Percentiles rank a stretch among this genome's conserved stretches.
phyloP scores from a whole-genome alignment of 805 yeast species.

The Pichia pseudocactophila region DNA sequence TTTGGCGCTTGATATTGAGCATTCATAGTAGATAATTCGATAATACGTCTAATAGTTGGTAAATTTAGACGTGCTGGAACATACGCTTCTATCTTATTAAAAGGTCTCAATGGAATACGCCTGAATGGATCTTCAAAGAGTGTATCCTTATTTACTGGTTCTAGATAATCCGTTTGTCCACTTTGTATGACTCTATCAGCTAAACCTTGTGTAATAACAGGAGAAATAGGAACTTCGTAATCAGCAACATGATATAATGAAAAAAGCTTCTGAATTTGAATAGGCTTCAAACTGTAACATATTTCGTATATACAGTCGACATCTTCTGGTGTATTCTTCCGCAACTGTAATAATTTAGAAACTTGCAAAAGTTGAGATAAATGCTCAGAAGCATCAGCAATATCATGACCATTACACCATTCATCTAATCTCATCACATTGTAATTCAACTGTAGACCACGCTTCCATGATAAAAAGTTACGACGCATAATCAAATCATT shows the following conservation, averaged over 20 bases:
- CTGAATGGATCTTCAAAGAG: slow-evolving; percentile 81
- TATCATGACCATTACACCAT: slow-evolving; percentile 94
- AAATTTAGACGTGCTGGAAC: slow-evolving; percentile 91
- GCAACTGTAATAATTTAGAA: slow-evolving; percentile 83
- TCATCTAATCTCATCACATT: slow-evolving; percentile 94
- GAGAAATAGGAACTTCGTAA: slow-evolving; percentile 86
- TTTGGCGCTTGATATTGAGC: slow-evolving; percentile 56
- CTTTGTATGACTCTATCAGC: slow-evolving; percentile 63
- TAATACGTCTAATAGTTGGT: slow-evolving; percentile 80
- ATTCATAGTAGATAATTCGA: slow-evolving; percentile 78
- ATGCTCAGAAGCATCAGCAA: slow-evolving; percentile 78
- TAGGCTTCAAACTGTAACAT: slow-evolving; percentile 87
- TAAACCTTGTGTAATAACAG: slow-evolving; percentile 68
- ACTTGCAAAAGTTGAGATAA: slow-evolving; percentile 86
- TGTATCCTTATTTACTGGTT: slow-evolving; percentile 59
- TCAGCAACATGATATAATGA: slow-evolving; percentile 87
- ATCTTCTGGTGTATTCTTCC: slow-evolving; percentile 83
- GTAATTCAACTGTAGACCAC: slow-evolving; percentile 93
- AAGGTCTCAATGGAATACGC: slow-evolving; percentile 63
- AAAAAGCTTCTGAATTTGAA: slow-evolving; percentile 89
- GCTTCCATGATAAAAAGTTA: slow-evolving; percentile 92
- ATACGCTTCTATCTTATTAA: slow-evolving; percentile 76
- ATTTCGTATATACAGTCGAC: slow-evolving; percentile 88
- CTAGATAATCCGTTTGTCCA: slow-evolving; percentile 57
- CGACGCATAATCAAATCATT: slow-evolving; percentile 93